Conservation (phyloP, 2,329 filamentous ascomycete genomes). For the Cladosporium sp. region DNA sequence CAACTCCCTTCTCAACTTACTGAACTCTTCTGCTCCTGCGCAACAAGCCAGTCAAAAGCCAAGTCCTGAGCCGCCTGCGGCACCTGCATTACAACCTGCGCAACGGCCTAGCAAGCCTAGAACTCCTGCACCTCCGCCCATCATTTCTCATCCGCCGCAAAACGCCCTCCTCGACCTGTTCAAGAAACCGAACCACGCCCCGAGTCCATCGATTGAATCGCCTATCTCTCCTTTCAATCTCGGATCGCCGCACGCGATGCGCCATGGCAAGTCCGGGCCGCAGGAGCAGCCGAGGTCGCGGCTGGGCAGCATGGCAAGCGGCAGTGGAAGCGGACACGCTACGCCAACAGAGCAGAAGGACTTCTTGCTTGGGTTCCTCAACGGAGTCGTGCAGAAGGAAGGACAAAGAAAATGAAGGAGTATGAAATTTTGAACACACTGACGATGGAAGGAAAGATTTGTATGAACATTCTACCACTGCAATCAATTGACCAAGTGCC, state of each 20-base stretch:
- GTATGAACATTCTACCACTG: no score
- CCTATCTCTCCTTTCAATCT: slow-evolving; percentile 29
- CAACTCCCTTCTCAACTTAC: slow-evolving; percentile 13
- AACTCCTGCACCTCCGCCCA: slow-evolving; percentile 8
- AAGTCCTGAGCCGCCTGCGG: slow-evolving; percentile 21
- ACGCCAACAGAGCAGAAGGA: slow-evolving; percentile 30
- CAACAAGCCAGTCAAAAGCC: slow-evolving; percentile 8
- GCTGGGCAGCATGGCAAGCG: slow-evolving; percentile 21
- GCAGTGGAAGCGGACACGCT: slow-evolving; percentile 17
- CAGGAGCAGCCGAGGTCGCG: slow-evolving; percentile 16
- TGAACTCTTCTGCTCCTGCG: slow-evolving; percentile 10
- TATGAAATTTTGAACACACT: background rate
- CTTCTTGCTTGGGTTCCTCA: slow-evolving; percentile 31
- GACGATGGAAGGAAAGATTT: background rate
- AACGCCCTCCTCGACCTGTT: slow-evolving; percentile 26
- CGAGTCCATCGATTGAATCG: slow-evolving; percentile 21
- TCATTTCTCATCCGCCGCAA: slow-evolving; percentile 15
- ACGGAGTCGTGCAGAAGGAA: slow-evolving; percentile 31
- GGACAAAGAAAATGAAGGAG: slow-evolving; percentile 13
- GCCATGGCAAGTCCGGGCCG: slow-evolving; percentile 4
- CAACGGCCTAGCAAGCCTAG: slow-evolving; percentile 12
- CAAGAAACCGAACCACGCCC: slow-evolving; percentile 15
- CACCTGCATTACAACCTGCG: slow-evolving; percentile 23
- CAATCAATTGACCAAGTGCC: no score
- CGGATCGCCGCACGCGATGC: slow-evolving; percentile 20